A percentile compares a stretch with the other conserved stretches of the same genome.
Evolutionary conservation across 2,329 filamentous ascomycete species (phyloP).

Genomic region (Calonectria hongkongensis): DNA sequence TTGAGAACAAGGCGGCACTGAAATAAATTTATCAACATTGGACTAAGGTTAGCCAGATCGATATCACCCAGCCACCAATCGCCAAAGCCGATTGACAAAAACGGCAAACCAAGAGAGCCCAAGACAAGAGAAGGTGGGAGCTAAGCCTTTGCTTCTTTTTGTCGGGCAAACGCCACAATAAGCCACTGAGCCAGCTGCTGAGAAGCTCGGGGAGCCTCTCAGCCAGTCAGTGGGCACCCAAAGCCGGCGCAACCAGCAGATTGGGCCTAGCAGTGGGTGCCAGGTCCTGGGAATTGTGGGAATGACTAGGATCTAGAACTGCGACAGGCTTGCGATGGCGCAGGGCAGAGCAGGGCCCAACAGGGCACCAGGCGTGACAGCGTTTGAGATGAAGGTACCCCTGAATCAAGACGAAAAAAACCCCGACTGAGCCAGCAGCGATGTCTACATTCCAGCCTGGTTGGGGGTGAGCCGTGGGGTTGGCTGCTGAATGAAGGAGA

Average conservation of each 20-base stretch:
- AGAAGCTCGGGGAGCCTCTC: constrained; percentile 26
- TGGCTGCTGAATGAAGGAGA: background rate
- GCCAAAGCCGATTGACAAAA: constrained; percentile 16
- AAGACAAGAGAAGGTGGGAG: constrained; percentile 2
- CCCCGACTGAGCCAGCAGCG: constrained; percentile 20
- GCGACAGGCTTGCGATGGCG: constrained; percentile 40
- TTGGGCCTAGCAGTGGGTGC: constrained; percentile 29
- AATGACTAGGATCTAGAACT: constrained; percentile 39
- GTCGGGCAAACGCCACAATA: constrained; percentile 33
- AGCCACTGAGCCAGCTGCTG: constrained; percentile 33
- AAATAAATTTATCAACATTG: background rate
- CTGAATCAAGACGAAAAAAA: constrained; percentile 36
- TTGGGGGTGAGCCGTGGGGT: background rate
- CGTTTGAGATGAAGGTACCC: constrained; percentile 32
- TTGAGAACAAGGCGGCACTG: constrained; percentile 4
- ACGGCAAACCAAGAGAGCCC: constrained; percentile 3
- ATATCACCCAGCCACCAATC: constrained; percentile 1
- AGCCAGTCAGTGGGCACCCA: constrained; percentile 32
- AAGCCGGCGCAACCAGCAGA: constrained; percentile 27
- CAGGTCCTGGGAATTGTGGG: constrained; percentile 29
- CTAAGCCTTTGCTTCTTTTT: constrained; percentile 6
- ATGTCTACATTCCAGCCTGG: constrained; percentile 17
- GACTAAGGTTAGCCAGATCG: constrained; percentile 10
- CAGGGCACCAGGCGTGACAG: constrained; percentile 33
- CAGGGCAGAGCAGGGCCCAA: constrained; percentile 33